Evolutionary conservation across 192 early-diverging fungal genomes (phyloP), one percentile per base, ranked within the genome.

Genomic region (Coemansia sp.): DNA sequence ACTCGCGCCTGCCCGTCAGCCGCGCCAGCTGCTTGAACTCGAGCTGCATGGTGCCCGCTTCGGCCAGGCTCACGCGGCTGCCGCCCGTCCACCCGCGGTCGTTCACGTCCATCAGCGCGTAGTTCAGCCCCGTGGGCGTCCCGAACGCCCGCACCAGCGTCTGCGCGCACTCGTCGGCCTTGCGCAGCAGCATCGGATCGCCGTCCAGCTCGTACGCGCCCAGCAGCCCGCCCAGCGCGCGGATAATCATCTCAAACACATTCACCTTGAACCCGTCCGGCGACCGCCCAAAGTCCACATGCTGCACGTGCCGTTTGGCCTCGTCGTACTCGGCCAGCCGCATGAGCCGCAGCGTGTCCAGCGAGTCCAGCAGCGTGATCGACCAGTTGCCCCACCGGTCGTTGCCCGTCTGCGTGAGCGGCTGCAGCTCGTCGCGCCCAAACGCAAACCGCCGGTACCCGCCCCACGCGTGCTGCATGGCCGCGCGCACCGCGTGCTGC

Each of bases 271-370:
- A 42, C 0, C 52, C 56, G 0, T 15, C n/a, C 12, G 40, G 50
- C 15, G 61, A 48, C 21, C 27, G 23, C 11, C 29, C 50, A 36
- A 79, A 93, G 26, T 81, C 67, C 1, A 95, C 60, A 2, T 57
- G 75, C 0, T 40, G 48, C 9, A 94, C 81, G 83, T 84, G 88
- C 32, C 64, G 67, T 14, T 81, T 76, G 7, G 87, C 89, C 47
- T 85, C 73, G 10, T 71, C 39, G 57, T 89, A 95, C 50, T 95
- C 91, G 6, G 84, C 70, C 35, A 91, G 70, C 12, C 78, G 85
- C 85, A 95, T 89, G 27, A 95, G 62, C 12, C 82, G 65, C 14
- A 93, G 79, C 8, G 93, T 91, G 55, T 95, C 93, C 14, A 95
- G 67, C 2, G 90, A 75, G 57, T 97, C 95, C 4, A 93, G 67